Percentiles rank a stretch among this genome's conserved stretches.
Conservation (phyloP, 305 asterid species). For the Plantago rigida region DNA sequence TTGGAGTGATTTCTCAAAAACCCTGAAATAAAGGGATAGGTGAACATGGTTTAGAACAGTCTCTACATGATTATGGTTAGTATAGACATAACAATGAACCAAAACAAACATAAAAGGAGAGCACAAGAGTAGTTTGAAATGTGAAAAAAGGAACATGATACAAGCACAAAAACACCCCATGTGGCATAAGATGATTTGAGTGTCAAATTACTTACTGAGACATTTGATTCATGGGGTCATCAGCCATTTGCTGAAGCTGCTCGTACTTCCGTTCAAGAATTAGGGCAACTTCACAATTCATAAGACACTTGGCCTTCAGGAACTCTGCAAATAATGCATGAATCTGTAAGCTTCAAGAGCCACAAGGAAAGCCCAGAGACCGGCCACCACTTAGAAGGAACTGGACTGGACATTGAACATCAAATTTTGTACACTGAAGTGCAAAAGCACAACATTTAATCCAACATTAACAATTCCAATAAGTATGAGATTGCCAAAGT, state of each 20-base stretch:
- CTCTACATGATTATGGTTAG: too few species aligned
- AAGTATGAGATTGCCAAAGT: too few species aligned
- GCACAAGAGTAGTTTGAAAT: neutral
- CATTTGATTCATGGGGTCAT: slow-evolving; percentile 76
- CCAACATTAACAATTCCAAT: too few species aligned
- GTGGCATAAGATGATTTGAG: neutral
- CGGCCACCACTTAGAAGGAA: too few species aligned
- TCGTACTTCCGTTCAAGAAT: slow-evolving; percentile 84
- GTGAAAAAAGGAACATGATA: neutral
- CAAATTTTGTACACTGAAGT: too few species aligned
- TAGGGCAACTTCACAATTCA: slow-evolving; percentile 85
- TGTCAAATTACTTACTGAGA: slow-evolving; percentile 53
- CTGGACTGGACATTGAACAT: too few species aligned
- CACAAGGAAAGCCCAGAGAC: too few species aligned
- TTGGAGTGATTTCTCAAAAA: slow-evolving; percentile 91
- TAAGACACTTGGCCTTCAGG: slow-evolving; percentile 83
- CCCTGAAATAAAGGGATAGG: slow-evolving; percentile 40
- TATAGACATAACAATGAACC: too few species aligned
- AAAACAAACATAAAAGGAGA: neutral
- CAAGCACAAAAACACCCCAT: neutral
- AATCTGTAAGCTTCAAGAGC: too few species aligned
- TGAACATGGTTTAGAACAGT: too few species aligned
- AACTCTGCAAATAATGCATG: slow-evolving; percentile 35
- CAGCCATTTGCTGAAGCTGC: slow-evolving; percentile 88
- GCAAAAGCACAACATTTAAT: too few species aligned